Evolutionary conservation across 495 filamentous ascomycete genomes (phyloP).

Genomic region (Aspergillus cavernicola): DNA sequence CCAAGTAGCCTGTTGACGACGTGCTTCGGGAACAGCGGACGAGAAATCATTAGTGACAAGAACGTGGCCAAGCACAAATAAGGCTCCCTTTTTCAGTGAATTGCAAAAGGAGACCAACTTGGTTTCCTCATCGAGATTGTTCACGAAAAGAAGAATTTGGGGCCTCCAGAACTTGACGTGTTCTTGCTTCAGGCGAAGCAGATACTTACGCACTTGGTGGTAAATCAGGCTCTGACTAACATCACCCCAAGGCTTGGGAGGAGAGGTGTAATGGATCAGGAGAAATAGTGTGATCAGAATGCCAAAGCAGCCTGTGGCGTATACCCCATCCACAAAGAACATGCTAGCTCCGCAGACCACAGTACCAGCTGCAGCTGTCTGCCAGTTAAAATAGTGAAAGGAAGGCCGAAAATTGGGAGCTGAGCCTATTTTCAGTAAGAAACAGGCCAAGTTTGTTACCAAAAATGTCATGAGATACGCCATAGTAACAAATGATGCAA

Average conservation of each 20-base stretch:
- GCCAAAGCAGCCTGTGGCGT: constrained; percentile 70
- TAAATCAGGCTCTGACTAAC: constrained; percentile 88
- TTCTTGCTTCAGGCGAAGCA: constrained; percentile 76
- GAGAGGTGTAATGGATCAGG: constrained; percentile 78
- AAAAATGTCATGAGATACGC: constrained; percentile 68
- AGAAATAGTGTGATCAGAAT: constrained; percentile 73
- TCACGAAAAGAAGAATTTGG: constrained; percentile 80
- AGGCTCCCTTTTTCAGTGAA: constrained; percentile 79
- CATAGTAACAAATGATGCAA: constrained; percentile 86
- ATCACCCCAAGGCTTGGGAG: constrained; percentile 86
- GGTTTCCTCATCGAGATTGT: constrained; percentile 71
- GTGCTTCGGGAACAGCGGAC: constrained; percentile 72
- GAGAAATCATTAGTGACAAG: constrained; percentile 82
- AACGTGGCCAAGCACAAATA: constrained; percentile 85
- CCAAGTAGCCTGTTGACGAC: constrained; percentile 76
- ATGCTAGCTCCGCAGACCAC: constrained; percentile 72
- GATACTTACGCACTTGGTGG: constrained; percentile 86
- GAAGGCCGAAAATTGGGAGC: constrained; percentile 87
- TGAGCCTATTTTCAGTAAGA: constrained; percentile 86
- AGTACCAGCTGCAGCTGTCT: constrained; percentile 71
- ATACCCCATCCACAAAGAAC: constrained; percentile 86
- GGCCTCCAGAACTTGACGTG: constrained; percentile 93
- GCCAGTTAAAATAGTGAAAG: constrained; percentile 85
- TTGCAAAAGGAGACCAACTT: constrained; percentile 89
- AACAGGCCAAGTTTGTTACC: constrained; percentile 78